Evolutionary conservation across 2,329 filamentous ascomycete genomes (phyloP).

Genomic region (Pseudocercospora vitis): DNA sequence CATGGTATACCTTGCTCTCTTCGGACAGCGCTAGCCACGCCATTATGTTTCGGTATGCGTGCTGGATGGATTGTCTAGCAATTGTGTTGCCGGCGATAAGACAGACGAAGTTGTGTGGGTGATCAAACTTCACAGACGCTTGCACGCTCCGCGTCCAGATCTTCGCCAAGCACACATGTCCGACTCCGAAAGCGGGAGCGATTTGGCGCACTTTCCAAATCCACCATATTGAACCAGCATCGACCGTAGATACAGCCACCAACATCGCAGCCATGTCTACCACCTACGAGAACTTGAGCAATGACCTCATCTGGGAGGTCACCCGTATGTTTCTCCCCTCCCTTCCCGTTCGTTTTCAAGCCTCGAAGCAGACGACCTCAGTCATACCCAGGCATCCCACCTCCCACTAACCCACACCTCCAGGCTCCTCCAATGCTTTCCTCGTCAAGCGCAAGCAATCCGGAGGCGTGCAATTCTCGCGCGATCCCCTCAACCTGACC

Average conservation of each 20-base stretch:
- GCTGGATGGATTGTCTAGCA: too few relatives aligned
- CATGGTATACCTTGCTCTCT: constrained; percentile 79
- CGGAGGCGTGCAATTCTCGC: constrained; percentile 86
- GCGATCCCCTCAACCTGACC: constrained; percentile 87
- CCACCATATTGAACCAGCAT: constrained; percentile 5
- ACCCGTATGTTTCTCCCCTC: constrained; percentile 69
- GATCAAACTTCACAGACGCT: not conserved
- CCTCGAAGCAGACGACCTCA: too few relatives aligned
- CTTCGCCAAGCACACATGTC: constrained; percentile 6
- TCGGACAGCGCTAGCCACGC: constrained; percentile 70
- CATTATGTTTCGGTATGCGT: constrained; percentile 22
- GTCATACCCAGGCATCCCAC: not conserved
- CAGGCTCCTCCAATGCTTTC: constrained; percentile 85
- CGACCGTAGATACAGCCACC: constrained; percentile 5
- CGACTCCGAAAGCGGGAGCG: constrained; percentile 3
- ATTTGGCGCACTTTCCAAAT: not conserved
- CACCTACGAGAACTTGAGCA: constrained; percentile 66
- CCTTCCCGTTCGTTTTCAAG: not conserved
- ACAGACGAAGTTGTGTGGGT: not conserved
- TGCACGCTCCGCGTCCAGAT: not conserved
- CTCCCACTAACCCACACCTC: constrained; percentile 9
- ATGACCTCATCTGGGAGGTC: constrained; percentile 92
- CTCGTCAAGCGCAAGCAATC: constrained; percentile 83
- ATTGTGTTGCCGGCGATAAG: too few relatives aligned
- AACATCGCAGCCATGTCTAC: constrained; percentile 60